Conservation (phyloP, 306 rosid genomes). For the Clitoria ternatea region DNA sequence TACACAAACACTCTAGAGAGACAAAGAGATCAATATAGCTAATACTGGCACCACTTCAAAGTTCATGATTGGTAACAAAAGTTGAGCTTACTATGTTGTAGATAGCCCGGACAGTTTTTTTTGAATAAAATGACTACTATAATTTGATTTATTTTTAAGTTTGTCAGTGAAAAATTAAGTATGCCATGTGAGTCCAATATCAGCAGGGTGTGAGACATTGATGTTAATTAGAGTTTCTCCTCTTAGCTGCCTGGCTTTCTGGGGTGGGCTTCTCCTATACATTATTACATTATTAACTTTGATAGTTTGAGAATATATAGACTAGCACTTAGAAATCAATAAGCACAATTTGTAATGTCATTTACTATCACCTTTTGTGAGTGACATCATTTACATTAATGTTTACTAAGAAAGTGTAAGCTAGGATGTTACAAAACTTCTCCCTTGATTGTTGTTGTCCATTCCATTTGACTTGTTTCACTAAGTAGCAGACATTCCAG, state of each 20-base stretch:
- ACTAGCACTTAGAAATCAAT: background rate
- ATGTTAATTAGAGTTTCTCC: background rate
- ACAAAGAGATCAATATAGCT: conserved; percentile 3
- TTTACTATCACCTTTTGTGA: background rate
- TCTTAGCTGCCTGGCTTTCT: background rate
- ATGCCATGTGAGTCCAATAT: background rate
- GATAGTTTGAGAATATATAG: background rate
- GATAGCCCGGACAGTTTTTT: background rate
- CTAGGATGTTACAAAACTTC: background rate
- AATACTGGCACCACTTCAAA: background rate
- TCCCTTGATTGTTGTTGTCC: background rate
- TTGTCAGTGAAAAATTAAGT: background rate
- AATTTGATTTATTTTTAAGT: background rate
- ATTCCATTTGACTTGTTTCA: conserved; percentile 16
- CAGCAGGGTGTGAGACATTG: background rate
- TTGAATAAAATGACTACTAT: background rate
- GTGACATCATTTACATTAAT: background rate
- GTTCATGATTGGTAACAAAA: conserved; percentile 17
- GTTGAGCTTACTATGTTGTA: background rate
- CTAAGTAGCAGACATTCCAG: background rate
- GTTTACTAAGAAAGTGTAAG: background rate
- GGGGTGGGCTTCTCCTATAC: background rate
- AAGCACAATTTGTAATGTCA: background rate
- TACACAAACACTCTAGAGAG: background rate
- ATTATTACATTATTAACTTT: background rate